Base-by-base conservation (phyloP, 352 stramenopile genomes). In the Phytophthora cactorum region DNA sequence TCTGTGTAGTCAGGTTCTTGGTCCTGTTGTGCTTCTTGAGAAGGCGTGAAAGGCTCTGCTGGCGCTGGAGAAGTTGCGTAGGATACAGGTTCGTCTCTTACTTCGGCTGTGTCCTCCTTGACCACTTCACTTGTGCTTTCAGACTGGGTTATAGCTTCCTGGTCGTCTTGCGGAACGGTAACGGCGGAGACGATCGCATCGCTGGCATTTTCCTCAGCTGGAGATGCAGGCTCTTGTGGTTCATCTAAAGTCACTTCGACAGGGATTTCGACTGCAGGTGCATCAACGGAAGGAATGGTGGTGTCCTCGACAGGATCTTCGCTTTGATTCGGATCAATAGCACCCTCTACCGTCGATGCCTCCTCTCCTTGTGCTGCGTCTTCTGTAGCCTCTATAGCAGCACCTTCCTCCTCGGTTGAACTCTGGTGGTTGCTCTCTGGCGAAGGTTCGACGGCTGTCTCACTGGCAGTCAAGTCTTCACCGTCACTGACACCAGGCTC, bases 1-100 rank as follows among this genome's bases (percentile, higher is more conserved):
- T 61, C 49, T 36, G 28, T 44, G 22, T 66, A 59, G 25, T 62
- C 53, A 51, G 44, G n/a, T 41, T 69, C 25, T 43, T 66, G 27
- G 1, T 59, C 47, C 15, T 52, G 29, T 51, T 61, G 53, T 15
- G 29, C 15, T 47, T 72, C 57, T 41, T 55, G 25, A 41, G 46
- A 17, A 44, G 36, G 12, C 9, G 14, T 2, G 17, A 29, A 28
- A 2, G 29, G 2, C 34, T 72, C 58, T 49, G 31, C 6, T 59
- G 52, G 29, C 34, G 56, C 59, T 38, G 36, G 38, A 43, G 32
- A 25, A 31, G 22, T 22, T 22, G 22, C 22, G 22, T 22, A 22
- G 22, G 22, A 22, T 22, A 22, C 22, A 22, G 22, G n/a, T 56
- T n/a, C 17, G 25, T 65, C 49, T 11, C 10, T 53, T 46, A 47